Conservation (phyloP, 257 asterid genomes). For the Echium plantagineum region DNA sequence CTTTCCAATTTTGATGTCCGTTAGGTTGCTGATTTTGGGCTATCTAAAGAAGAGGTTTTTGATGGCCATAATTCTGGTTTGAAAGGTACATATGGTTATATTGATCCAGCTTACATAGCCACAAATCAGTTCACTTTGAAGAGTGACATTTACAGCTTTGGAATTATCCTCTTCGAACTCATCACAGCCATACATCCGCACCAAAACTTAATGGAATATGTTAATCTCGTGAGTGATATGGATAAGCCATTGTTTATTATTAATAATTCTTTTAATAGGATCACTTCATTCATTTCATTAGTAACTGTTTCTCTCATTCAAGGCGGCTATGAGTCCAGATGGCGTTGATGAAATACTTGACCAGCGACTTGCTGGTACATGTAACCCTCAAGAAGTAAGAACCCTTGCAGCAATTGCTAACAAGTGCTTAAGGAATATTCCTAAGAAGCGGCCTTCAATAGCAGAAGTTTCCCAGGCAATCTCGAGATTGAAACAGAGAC, state of each 20-base stretch:
- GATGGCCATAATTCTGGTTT: conserved; percentile 81
- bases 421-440: conserved; percentile 52
- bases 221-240: conserved; percentile 65
- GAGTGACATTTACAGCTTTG: conserved; percentile 92
- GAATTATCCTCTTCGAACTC: conserved; percentile 89
- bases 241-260: background rate
- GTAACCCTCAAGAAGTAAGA: conserved; percentile 60
- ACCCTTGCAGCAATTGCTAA: conserved; percentile 62
- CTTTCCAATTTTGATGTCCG: conserved; percentile 6
- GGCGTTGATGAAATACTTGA: conserved; percentile 92
- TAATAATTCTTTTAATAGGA: background rate
- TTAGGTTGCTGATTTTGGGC: conserved; percentile 97
- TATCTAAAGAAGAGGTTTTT: conserved; percentile 78
- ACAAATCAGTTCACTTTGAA: conserved; percentile 71
- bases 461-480: conserved; percentile 82
- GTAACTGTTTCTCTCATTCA: background rate
- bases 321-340: conserved; percentile 88
- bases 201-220: conserved; percentile 87
- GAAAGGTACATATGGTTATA: conserved; percentile 92
- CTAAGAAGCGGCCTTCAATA: conserved; percentile 68
- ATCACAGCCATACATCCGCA: conserved; percentile 98
- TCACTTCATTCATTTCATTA: background rate
- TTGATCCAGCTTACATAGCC: conserved; percentile 79
- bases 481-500: conserved; percentile 52
- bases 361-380: conserved; percentile 52